Conservation (phyloP, 495 filamentous ascomycete genomes). For the Evernia prunastri region DNA sequence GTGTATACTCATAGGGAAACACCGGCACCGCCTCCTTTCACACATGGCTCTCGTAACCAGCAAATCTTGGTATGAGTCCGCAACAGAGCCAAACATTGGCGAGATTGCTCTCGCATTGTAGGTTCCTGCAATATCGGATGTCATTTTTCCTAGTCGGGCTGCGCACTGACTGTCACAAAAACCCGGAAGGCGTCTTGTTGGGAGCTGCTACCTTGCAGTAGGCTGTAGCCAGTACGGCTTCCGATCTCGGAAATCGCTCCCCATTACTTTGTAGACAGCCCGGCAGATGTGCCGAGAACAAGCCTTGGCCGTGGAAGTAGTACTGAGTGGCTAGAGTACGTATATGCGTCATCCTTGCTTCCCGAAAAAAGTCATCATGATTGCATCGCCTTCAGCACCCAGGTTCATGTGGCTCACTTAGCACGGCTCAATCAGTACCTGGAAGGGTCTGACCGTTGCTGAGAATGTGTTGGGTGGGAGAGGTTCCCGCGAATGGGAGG, state of each 20-base stretch:
- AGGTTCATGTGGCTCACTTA: neutral
- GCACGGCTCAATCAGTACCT: neutral
- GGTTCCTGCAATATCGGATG: neutral
- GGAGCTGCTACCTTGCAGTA: neutral
- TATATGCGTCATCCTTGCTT: neutral
- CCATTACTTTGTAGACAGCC: neutral
- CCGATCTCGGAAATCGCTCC: neutral
- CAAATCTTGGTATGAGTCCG: neutral
- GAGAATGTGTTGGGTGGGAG: neutral
- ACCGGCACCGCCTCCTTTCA: neutral
- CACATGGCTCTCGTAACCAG: neutral
- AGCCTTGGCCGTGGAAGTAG: neutral
- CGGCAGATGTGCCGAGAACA: neutral
- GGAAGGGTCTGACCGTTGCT: neutral
- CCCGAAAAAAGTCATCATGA: neutral
- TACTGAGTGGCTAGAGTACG: neutral
- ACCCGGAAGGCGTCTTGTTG: neutral
- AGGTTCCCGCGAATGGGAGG: neutral
- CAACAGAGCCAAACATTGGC: neutral
- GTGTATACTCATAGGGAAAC: neutral
- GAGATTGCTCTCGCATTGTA: neutral
- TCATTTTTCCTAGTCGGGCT: neutral
- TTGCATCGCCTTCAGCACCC: neutral
- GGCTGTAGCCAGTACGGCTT: too few relatives aligned
- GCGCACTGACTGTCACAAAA: neutral